Evolutionary conservation across 345 rosid species (phyloP).

Genomic region (Acer campestre): DNA sequence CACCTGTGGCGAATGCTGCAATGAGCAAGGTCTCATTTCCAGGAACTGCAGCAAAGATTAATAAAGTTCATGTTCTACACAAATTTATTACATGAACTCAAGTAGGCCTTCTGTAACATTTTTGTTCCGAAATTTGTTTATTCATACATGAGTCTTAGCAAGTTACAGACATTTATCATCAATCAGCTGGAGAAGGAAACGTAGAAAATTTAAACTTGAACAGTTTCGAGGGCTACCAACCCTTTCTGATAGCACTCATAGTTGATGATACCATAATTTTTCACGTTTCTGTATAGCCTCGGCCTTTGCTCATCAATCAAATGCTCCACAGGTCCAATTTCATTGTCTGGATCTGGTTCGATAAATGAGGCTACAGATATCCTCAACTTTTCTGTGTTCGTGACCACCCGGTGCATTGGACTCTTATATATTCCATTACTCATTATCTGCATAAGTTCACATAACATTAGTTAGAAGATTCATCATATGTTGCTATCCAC

Average conservation of each 20-base stretch:
- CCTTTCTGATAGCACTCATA: slow-evolving; percentile 48
- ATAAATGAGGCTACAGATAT: slow-evolving; percentile 45
- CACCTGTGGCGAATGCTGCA: too few relatives aligned
- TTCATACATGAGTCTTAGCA: too few relatives aligned
- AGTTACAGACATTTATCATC: too few relatives aligned
- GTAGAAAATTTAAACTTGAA: neutral
- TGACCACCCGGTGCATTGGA: slow-evolving; percentile 51
- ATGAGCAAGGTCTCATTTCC: too few relatives aligned
- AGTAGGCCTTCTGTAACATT: too few relatives aligned
- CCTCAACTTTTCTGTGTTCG: slow-evolving; percentile 44
- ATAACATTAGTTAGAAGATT: neutral
- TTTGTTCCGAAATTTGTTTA: too few relatives aligned
- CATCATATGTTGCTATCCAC: neutral
- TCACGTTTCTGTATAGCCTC: slow-evolving; percentile 44
- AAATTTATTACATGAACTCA: too few relatives aligned
- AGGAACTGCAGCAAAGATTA: too few relatives aligned
- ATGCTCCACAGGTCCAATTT: slow-evolving; percentile 36
- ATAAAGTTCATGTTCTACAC: too few relatives aligned
- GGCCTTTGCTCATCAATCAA: slow-evolving; percentile 39
- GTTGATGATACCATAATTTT: slow-evolving; percentile 43
- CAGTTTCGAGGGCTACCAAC: slow-evolving; percentile 45
- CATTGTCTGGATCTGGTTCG: slow-evolving; percentile 41
- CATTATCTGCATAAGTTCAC: slow-evolving; percentile 43
- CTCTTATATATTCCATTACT: slow-evolving; percentile 63
- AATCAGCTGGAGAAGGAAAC: too few relatives aligned